Evolutionary conservation across 495 filamentous ascomycete genomes (phyloP).

Genomic region (Penicillium verhagenii): DNA sequence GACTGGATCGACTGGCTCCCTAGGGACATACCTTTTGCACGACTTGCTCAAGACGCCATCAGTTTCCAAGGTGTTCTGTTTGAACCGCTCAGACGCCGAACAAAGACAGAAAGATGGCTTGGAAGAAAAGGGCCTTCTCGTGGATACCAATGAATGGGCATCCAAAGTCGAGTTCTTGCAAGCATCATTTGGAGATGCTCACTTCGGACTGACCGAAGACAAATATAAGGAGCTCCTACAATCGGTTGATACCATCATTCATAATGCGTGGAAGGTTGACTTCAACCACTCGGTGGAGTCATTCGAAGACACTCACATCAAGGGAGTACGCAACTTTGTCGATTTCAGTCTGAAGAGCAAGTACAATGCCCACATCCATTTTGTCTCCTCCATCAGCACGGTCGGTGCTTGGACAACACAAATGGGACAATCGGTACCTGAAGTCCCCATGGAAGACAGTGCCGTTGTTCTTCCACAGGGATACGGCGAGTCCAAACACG

Average conservation of each 20-base stretch:
- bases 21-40: constrained; percentile 58
- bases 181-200: constrained; percentile 43
- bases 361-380: constrained; percentile 50
- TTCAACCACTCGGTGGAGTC: constrained; percentile 57
- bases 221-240: constrained; percentile 42
- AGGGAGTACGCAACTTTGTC: constrained; percentile 51
- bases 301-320: constrained; percentile 56
- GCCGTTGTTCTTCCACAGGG: constrained; percentile 34
- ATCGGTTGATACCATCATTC: constrained; percentile 53
- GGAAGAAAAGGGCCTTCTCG: constrained; percentile 19
- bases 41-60: constrained; percentile 31
- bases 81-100: constrained; percentile 47
- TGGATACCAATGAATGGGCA: constrained; percentile 11
- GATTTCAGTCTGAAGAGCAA: constrained; percentile 49
- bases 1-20: constrained; percentile 57
- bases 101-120: constrained; percentile 20
- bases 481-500: constrained; percentile 58
- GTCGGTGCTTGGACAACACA: constrained; percentile 34
- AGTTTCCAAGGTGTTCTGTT: constrained; percentile 52
- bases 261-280: constrained; percentile 66
- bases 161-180: constrained; percentile 45
- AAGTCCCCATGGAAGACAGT: constrained; percentile 46
- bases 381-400: constrained; percentile 56
- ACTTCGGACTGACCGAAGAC: constrained; percentile 46
- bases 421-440: constrained; percentile 41